Conservation (phyloP, 257 asterid genomes). For the Salvia rosmarinus region DNA sequence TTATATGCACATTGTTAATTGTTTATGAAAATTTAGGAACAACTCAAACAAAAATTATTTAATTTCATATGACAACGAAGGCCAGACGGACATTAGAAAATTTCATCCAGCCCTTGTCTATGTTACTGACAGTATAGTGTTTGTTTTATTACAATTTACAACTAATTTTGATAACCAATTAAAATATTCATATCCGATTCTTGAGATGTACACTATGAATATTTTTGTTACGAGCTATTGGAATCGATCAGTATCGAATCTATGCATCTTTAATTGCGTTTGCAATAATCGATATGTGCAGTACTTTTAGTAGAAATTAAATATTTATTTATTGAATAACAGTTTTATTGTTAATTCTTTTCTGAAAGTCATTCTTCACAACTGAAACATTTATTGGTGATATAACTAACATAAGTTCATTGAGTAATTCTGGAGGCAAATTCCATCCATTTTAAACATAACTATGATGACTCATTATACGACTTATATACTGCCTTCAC, state of each 20-base stretch:
- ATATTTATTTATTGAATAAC: no score
- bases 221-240: neutral
- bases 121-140: constrained; percentile 12
- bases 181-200: constrained; percentile 8
- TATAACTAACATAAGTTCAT: no score
- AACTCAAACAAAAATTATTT: constrained; percentile 30
- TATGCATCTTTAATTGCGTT: no score
- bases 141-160: neutral
- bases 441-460: neutral
- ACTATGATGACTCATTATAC: neutral
- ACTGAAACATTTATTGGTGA: no score
- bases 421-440: neutral
- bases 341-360: no score
- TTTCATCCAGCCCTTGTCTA: constrained; percentile 9
- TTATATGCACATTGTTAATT: no score
- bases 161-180: constrained; percentile 11
- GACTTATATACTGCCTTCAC: neutral
- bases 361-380: no score
- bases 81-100: constrained; percentile 38
- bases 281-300: no score
- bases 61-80: constrained; percentile 31
- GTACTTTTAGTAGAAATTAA: no score
- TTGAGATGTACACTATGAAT: neutral
- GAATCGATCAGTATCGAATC: no score
- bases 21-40: constrained; percentile 6